Evolutionary conservation across 2,329 filamentous ascomycete genomes (phyloP).

Genomic region (Metarhizium sp.): DNA sequence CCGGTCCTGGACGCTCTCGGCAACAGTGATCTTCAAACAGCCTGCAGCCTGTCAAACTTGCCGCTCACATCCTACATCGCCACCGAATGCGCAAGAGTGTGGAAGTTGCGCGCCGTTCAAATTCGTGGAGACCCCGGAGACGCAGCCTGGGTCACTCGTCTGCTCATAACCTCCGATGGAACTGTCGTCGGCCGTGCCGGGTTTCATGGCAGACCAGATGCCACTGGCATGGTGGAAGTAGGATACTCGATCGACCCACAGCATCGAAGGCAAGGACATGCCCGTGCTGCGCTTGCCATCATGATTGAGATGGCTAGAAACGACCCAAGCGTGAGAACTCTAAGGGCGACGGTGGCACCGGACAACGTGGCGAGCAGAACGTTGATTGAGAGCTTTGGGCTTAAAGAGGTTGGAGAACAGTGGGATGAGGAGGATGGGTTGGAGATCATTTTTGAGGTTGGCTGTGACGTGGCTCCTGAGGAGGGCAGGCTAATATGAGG

Average conservation of each 20-base stretch:
- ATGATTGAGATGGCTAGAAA: too few species aligned
- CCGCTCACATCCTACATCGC: neutral
- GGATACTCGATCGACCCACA: too few species aligned
- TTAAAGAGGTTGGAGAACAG: neutral
- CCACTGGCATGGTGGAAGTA: too few species aligned
- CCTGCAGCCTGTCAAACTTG: neutral
- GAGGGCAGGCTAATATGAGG: too few species aligned
- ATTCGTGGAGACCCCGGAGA: neutral
- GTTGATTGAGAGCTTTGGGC: neutral
- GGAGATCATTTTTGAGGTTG: neutral
- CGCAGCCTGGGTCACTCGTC: neutral
- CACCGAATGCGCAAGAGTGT: neutral
- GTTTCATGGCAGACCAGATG: neutral
- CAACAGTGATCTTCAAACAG: neutral
- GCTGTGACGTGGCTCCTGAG: too few species aligned
- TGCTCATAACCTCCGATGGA: neutral
- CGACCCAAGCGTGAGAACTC: neutral
- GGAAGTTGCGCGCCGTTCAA: neutral
- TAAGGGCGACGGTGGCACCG: neutral
- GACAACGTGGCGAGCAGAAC: neutral
- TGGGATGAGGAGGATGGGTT: conserved; percentile 1
- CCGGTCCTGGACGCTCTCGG: neutral
- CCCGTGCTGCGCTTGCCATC: too few species aligned
- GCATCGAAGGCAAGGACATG: too few species aligned
- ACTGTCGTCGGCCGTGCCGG: neutral